Percentiles rank a stretch among this genome's conserved stretches.
phyloP scores from a whole-genome alignment of 1,284 basidiomycete genomes.

The Stygiomarasmius scandens region DNA sequence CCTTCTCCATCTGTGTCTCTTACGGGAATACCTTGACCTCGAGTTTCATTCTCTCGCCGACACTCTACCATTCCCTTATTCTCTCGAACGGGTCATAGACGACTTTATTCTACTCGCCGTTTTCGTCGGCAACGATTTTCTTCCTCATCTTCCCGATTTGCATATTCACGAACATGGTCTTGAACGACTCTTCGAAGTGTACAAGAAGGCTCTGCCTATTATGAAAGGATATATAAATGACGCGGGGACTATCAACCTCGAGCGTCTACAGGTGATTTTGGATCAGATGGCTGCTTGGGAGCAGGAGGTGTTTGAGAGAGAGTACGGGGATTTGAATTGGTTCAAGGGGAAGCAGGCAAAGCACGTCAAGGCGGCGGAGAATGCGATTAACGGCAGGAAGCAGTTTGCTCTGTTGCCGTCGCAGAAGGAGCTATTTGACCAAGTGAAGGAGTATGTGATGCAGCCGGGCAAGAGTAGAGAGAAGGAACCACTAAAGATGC shows the following conservation, averaged over 20 bases:
- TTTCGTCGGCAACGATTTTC: slow-evolving; percentile 97
- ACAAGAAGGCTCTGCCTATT: slow-evolving; percentile 87
- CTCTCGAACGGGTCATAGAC: slow-evolving; percentile 93
- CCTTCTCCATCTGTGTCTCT: slow-evolving; percentile 89
- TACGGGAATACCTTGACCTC: slow-evolving; percentile 96
- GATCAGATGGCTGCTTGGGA: slow-evolving; percentile 90
- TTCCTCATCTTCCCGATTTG: slow-evolving; percentile 94
- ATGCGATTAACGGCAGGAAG: slow-evolving; percentile 44
- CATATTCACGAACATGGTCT: slow-evolving; percentile 98
- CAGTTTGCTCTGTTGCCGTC: slow-evolving; percentile 61
- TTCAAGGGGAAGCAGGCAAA: slow-evolving; percentile 87
- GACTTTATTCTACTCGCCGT: slow-evolving; percentile 97
- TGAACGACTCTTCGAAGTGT: slow-evolving; percentile 91
- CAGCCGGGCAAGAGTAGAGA: slow-evolving; percentile 48
- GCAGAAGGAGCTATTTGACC: slow-evolving; percentile 78
- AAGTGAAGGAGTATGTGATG: slow-evolving; percentile 73
- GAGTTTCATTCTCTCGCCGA: slow-evolving; percentile 81
- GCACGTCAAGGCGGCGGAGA: slow-evolving; percentile 63
- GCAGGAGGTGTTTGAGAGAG: slow-evolving; percentile 87
- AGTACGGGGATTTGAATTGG: slow-evolving; percentile 88
- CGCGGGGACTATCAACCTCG: slow-evolving; percentile 80
- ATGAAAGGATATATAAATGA: slow-evolving; percentile 96
- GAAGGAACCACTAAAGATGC: slow-evolving; percentile 60
- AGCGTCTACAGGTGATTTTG: slow-evolving; percentile 84
- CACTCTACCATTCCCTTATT: slow-evolving; percentile 70